Evolutionary conservation across 2,329 filamentous ascomycete species (phyloP), one percentile per base, ranked within the genome.

Genomic region (Colletotrichum sp.): DNA sequence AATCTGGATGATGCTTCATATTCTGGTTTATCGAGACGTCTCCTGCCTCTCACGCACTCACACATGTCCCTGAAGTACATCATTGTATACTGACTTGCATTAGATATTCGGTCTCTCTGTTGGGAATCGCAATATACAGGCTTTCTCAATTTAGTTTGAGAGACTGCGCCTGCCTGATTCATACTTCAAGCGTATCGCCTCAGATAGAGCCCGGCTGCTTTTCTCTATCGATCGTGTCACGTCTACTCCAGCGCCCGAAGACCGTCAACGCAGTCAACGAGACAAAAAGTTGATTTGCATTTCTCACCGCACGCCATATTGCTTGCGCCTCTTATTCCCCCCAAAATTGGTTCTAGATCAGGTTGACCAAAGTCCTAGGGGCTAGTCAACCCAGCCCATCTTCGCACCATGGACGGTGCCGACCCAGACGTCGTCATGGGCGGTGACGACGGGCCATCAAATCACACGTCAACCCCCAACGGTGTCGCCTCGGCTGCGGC

Each of bases 391-490:
- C 26, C 64, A 58, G 7, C 69, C 58, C 30, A 38, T 32, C 58
- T 32, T 52, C 58, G 32, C 56, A 55, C 38, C 71, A 76, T 75
- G 70, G 65, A 63, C 59, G 77, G 64, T 59, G 66, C 26, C 68
- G 73, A 69, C 61, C 74, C 66, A 62, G 77, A 81, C 76, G 78
- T 80, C 52, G 72, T 79, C 72, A 86, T 86, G 84, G 87, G 88
- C 66, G 81, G 82, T 62, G 86, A 86, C 58, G 87, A 89, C 63
- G 84, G 86, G 76, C 83, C 82, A 52, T 87, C 87, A 84, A 80
- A 82, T 61, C 87, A 88, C 78, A 87, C 81, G 21, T 79, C 82
- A 61, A 81, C 82, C 7, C 79, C 84, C 16, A 87, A 86, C 69
- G 85, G 84, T 38, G 79, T 84, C 67, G 71, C 59, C 10, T 36